These are phyloP conservation scores for Ocimum tenuiflorum DNA, from an alignment of 257 asterid species.

Conservation along the genomic window DNA sequence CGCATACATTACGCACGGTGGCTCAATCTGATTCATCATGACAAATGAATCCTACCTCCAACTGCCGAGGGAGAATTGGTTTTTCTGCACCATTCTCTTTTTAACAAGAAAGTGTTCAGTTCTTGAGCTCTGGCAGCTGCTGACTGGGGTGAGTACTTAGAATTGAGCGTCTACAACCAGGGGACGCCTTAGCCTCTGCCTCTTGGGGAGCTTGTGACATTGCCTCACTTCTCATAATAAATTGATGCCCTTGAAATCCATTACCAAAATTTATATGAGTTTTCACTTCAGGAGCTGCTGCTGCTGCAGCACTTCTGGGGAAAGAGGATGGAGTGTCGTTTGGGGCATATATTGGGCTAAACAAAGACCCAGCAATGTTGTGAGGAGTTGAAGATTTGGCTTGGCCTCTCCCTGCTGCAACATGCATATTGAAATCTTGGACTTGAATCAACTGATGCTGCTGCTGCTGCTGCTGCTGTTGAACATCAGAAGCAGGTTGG, in stretches of 20 bases:
- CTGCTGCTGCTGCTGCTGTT: slow-evolving; percentile 30
- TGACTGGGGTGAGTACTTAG: slow-evolving; percentile 27
- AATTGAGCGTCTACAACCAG: slow-evolving; percentile 37
- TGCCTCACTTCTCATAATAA: slow-evolving; percentile 6
- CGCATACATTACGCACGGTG: neutral
- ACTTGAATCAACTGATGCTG: slow-evolving; percentile 28
- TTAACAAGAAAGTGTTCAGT: slow-evolving; percentile 10
- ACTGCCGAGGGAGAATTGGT: neutral
- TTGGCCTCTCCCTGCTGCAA: too few species aligned
- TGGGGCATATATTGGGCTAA: slow-evolving; percentile 12
- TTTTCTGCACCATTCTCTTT: neutral
- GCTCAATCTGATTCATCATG: neutral
- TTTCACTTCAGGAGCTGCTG: slow-evolving; percentile 19
- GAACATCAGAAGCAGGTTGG: slow-evolving; percentile 20
- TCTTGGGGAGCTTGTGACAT: slow-evolving; percentile 15
- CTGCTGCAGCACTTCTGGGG: neutral
- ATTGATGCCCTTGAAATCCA: slow-evolving; percentile 25
- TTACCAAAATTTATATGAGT: slow-evolving; percentile 25
- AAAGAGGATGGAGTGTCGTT: slow-evolving; percentile 13
- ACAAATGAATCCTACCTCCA: neutral
- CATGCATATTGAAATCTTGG: too few species aligned
- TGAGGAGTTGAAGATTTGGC: slow-evolving; percentile 13
- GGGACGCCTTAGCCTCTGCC: slow-evolving; percentile 29
- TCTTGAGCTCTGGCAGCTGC: slow-evolving; percentile 40
- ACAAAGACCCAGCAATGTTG: slow-evolving; percentile 18